Evolutionary conservation across 2,329 filamentous ascomycete genomes (phyloP), one percentile per base, ranked within the genome.

Genomic region (Ophiostoma sp.): DNA sequence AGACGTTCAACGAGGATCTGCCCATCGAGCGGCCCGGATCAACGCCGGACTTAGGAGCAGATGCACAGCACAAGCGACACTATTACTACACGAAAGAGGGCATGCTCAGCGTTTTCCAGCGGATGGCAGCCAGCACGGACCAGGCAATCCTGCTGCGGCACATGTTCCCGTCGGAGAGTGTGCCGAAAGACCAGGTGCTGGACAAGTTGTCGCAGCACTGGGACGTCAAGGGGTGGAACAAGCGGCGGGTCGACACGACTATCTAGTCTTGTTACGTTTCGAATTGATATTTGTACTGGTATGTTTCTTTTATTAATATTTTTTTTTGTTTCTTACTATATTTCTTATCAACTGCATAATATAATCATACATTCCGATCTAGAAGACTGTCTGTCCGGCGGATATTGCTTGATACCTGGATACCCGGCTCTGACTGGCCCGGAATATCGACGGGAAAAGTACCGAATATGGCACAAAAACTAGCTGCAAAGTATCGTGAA

Each of bases 51-150:
- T 9, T 7, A 36, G 36, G 5, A 42, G 7, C 58, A n/a, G 12
- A 36, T 9, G 5, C 27, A 62, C 40, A 62, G 58, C 55, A 60
- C 8, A 60, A 60, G 44, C 45, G 64, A 2, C 44, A 64, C 16
- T 27, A 52, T 7, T 64, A 49, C 45, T 52, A 67, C 44, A 67
- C 58, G 16, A 67, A 64, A 18, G 36, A 67, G 38, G 60, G 60
- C 5, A 67, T 67, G 58, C 36, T 67, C 16, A 42, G 42, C 5
- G 38, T 67, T 2, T 64, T 67, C 36, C 5, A 41, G 45, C 44
- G 41, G 9, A 67, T 67, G 66, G 41, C 36, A n/a, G 38, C n/a
- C 16, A 41, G 44, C 2, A 18, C 40, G 8, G 58, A 62, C 38
- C 36, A 62, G 58, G 58, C 58, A 5, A 62, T 62, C 8, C 12